These are phyloP conservation scores for Apophysomyces elegans DNA, from an alignment of 371 early-diverging fungal species.

Conservation along the genomic window DNA sequence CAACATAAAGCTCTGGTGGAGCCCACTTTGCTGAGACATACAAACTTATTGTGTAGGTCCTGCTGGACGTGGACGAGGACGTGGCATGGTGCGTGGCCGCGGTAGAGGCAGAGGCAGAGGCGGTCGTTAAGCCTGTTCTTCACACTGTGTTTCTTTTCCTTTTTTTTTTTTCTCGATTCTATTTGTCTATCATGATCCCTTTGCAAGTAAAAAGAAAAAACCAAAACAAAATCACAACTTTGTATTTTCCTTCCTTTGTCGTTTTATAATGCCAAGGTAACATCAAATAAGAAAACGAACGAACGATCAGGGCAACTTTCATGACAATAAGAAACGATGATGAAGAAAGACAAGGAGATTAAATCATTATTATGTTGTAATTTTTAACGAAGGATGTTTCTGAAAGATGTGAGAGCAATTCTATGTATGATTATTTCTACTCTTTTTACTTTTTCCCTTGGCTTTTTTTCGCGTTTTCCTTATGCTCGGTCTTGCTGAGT, in stretches of 20 bases:
- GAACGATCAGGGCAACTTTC: too few species aligned
- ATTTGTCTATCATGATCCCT: neutral
- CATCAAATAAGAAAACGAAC: too few species aligned
- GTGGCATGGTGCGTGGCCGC: constrained; percentile 63
- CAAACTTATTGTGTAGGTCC: constrained; percentile 21
- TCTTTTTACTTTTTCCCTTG: neutral
- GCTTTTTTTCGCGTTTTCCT: too few species aligned
- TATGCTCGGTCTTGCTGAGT: constrained; percentile 2
- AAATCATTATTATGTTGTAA: neutral
- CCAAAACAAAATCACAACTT: neutral
- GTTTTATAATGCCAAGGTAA: too few species aligned
- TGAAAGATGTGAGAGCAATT: too few species aligned
- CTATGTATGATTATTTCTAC: neutral
- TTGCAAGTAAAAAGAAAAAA: constrained; percentile 9
- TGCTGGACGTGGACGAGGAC: constrained; percentile 59
- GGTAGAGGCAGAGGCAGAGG: constrained; percentile 58
- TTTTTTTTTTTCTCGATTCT: neutral
- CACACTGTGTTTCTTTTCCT: neutral
- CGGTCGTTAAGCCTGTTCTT: constrained; percentile 29
- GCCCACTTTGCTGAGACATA: constrained; percentile 1
- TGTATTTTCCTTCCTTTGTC: constrained; percentile 6
- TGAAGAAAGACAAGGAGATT: neutral
- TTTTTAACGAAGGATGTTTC: too few species aligned
- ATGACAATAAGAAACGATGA: too few species aligned
- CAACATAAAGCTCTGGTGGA: neutral